Evolutionary conservation across 1,284 basidiomycete genomes (phyloP), one percentile per base, ranked within the genome.

Genomic region (Heterobasidion annosum): DNA sequence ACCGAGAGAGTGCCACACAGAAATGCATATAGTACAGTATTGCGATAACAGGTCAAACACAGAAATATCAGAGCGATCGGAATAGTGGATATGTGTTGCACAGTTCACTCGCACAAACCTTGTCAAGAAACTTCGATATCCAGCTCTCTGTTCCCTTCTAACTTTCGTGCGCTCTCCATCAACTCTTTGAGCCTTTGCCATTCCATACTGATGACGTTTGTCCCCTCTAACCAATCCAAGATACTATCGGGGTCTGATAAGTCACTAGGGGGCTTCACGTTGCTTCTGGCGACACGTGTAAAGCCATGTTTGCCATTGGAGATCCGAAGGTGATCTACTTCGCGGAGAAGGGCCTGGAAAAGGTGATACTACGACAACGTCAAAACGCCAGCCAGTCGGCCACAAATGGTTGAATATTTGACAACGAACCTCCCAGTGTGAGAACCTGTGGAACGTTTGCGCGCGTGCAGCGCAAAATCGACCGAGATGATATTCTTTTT

Each of bases 391-490:
- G 12, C 34, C 10, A 45, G 15, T 34, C 46, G n/a, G 48, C 19
- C 34, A 13, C n/a, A 35, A 34, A 16, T 7, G 25, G 44, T 19
- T 45, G 13, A 48, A 49, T 13, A 49, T 15, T 35, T 33, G 32
- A 49, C 43, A 37, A 25, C 77, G 56, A 61, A 91, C 91, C 82
- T 90, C 88, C 91, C 92, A 94, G 63, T 94, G 91, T 8, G 76
- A 79, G 65, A 93, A 82, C 55, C 77, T 70, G 65, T 94, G 91
- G 63, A 82, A 93, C 19, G 84, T 77, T 56, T 71, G 68, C 1
- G 85, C 82, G 53, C 90, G 76, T 44, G 71, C 70, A 2, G 83
- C 85, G 66, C 91, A 93, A 67, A 88, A 91, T 48, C 83, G 76
- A 16, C 91, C 91, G 19, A 90, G 71, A 61, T 82, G 67, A 62